Evolutionary conservation across 2,329 filamentous ascomycete species (phyloP), one percentile per base, ranked within the genome.

Genomic region (Aureobasidium lini): DNA sequence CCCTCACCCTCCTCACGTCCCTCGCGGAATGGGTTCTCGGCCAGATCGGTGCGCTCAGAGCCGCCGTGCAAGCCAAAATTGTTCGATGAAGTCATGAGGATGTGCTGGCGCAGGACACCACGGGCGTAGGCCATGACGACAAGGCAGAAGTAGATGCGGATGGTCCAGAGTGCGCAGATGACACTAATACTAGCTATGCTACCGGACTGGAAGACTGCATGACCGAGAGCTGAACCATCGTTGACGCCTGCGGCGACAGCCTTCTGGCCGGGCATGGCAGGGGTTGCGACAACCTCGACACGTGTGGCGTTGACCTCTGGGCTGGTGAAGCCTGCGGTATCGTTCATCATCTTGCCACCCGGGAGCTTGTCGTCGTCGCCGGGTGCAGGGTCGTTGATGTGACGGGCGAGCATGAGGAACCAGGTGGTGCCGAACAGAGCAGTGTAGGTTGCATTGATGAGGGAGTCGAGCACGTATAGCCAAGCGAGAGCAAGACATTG

Each of bases 61-160:
- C 73, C 71, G 61, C 76, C 67, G 54, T 74, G 73, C 76, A 77
- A 16, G 59, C 60, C 58, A 61, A 64, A 60, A 16, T 57, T 59
- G 37, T 58, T 53, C 15, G 65, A 62, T 9, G 67, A 67, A 64
- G 70, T 73, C 34, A 68, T 68, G 36, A 80, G 75, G 52, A 87
- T 79, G 70, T 89, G 84, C 65, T 86, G 85, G 61, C 88, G 82
- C 52, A 96, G 75, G 13, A 89, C 86, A 69, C 86, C 83, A 63
- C 90, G 84, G 3, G 92, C 90, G 71, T 89, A 94, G 6, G 89
- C 85, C 74, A 95, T 85, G 71, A 95, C 84, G 57, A 96, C 81
- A 39, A 96, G 77, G 65, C 88, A 84, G 67, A 95, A 92, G 76
- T 96, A 96, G 32, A 91, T 72, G 32, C 92, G 82, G 42, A 95